Conservation (phyloP, 2,329 filamentous ascomycete genomes). For the Emericellopsis atlantica region DNA sequence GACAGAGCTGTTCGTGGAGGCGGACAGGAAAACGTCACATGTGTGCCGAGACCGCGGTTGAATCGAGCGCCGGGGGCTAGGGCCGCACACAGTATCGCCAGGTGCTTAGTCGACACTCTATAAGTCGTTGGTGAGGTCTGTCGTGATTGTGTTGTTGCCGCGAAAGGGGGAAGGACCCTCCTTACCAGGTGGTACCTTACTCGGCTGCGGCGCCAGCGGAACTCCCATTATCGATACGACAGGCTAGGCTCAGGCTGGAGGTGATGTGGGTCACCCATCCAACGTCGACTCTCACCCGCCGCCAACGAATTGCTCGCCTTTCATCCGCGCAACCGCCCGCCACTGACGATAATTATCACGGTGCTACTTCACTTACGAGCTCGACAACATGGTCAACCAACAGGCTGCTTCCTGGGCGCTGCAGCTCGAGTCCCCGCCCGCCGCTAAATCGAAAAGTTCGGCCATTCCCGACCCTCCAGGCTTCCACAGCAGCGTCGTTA, state of each 20-base stretch:
- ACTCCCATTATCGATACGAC: slow-evolving; percentile 3
- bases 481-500: slow-evolving; percentile 46
- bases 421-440: slow-evolving; percentile 61
- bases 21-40: slow-evolving; percentile 1
- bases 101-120: neutral
- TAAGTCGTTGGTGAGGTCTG: neutral
- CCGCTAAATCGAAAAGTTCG: slow-evolving; percentile 50
- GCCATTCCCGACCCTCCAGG: slow-evolving; percentile 78
- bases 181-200: no score
- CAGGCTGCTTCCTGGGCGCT: slow-evolving; percentile 53
- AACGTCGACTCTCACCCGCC: neutral
- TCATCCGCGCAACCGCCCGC: no score
- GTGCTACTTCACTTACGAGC: no score
- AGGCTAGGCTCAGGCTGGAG: no score
- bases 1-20: slow-evolving; percentile 1
- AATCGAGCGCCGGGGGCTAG: neutral
- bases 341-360: no score
- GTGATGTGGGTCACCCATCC: no score
- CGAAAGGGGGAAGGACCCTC: neutral
- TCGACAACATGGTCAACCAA: no score
- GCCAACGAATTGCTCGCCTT: neutral
- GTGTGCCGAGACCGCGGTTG: neutral
- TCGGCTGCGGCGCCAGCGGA: neutral
- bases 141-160: neutral
- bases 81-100: no score